These are phyloP conservation scores for Lentinus brumalis DNA, from an alignment of 768 basidiomycete species.

Conservation along the genomic window DNA sequence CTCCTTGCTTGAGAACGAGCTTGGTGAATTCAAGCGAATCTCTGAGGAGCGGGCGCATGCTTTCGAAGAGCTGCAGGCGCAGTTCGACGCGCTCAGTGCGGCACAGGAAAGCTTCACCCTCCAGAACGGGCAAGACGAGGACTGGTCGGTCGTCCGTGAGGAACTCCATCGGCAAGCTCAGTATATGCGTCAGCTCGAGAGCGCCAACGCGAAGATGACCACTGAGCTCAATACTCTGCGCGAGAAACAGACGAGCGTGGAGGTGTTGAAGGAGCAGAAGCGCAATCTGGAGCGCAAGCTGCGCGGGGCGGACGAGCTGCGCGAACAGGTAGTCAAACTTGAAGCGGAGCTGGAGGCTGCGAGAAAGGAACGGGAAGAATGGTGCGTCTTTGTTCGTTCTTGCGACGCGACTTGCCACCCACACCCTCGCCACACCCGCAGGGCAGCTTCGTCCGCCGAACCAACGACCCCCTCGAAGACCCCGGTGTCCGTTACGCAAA, in stretches of 20 bases:
- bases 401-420: not conserved
- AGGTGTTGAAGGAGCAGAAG: conserved; percentile 77
- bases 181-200: conserved; percentile 62
- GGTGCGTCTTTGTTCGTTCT: conserved; percentile 39
- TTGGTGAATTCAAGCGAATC: conserved; percentile 41
- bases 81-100: conserved; percentile 47
- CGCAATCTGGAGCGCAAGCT: conserved; percentile 59
- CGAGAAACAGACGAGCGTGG: conserved; percentile 59
- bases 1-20: conserved; percentile 49
- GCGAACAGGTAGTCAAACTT: conserved; percentile 54
- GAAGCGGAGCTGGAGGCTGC: conserved; percentile 70
- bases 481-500: conserved; percentile 57
- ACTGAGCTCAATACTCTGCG: conserved; percentile 55
- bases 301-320: conserved; percentile 50
- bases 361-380: conserved; percentile 56
- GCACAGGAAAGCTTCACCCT: conserved; percentile 34
- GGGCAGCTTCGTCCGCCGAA: conserved; percentile 41
- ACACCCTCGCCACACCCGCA: conserved; percentile 18
- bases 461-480: conserved; percentile 44
- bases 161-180: conserved; percentile 68
- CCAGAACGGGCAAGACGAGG: conserved; percentile 46
- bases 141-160: conserved; percentile 64
- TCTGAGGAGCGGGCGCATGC: conserved; percentile 44
- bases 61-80: conserved; percentile 47
- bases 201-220: conserved; percentile 54